Percentiles rank a stretch among this genome's conserved stretches.
Evolutionary conservation across 164 flowering plant species (phyloP).

Genomic region (Warburgia ugandensis): DNA sequence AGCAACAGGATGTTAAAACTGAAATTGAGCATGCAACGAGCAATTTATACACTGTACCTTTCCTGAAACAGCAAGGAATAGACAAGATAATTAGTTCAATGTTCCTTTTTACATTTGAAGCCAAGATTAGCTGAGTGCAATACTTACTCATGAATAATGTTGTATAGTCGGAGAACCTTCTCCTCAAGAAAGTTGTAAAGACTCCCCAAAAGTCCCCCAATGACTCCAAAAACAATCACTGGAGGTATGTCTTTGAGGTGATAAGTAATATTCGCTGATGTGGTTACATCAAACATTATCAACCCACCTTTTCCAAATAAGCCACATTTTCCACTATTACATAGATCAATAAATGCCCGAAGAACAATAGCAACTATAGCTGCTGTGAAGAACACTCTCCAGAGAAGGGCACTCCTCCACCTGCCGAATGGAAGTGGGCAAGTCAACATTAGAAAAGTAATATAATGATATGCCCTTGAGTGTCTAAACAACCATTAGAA

Average conservation of each 20-base stretch:
- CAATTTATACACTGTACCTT: conserved; percentile 43
- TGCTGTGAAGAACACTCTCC: conserved; percentile 85
- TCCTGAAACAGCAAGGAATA: conserved; percentile 38
- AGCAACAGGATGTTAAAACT: conserved; percentile 68
- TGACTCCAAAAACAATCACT: conserved; percentile 69
- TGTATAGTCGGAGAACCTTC: not conserved
- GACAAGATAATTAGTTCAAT: conserved; percentile 7
- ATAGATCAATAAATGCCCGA: conserved; percentile 62
- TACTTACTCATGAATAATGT: not conserved
- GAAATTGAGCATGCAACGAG: conserved; percentile 71
- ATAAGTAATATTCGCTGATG: conserved; percentile 47
- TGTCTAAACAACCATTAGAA: not conserved
- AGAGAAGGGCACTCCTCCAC: conserved; percentile 95
- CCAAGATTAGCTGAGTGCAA: not conserved
- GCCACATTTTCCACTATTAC: conserved; percentile 78
- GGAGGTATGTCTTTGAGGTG: conserved; percentile 67
- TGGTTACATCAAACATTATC: conserved; percentile 83
- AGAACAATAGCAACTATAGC: conserved; percentile 80
- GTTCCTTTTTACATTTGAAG: not conserved
- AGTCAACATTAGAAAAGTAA: conserved; percentile 1
- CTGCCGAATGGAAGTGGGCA: conserved; percentile 28
- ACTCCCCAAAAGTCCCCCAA: conserved; percentile 81
- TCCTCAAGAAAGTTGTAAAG: conserved; percentile 48
- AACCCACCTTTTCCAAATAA: conserved; percentile 93
- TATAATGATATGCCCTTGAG: not conserved